Base-by-base conservation (phyloP, 2,329 filamentous ascomycete genomes). In the Geosmithia flava region DNA sequence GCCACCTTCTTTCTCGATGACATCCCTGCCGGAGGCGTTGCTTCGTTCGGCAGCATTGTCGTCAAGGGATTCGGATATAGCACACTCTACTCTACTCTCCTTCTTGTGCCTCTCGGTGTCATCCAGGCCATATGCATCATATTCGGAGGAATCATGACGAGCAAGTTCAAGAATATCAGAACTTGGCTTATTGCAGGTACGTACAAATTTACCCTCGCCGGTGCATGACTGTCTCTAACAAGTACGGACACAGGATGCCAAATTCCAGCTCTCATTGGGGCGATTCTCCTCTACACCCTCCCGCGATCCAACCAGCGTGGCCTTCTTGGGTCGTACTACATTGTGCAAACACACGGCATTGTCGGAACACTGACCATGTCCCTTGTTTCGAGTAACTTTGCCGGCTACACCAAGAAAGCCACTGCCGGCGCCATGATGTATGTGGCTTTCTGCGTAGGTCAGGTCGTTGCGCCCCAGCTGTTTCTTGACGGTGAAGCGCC, bases 341-440 rank as follows among this genome's bases (percentile, higher is more conserved):
- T 55, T n/a, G 47, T 53, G 30, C 42, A 52, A 45, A 56, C 54
- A 3, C 55, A 58, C 47, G 52, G 50, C 7, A 54, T 56, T 42
- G 53, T 53, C 16, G 49, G 47, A 2, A 52, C 53, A 20, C 20
- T 50, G 40, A 42, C 45, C n/a, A 42, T 50, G 42, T 50, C 47
- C 4, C 19, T 51, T 6, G 47, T 49, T n/a, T 33, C 50, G 2
- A 45, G 57, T 41, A 60, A 60, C 54, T 65, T 72, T 17, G 70
- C 70, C 0, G 71, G 71, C 2, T 72, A 72, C 51, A 76, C 68
- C 37, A 75, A 70, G 62, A 75, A 70, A 57, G 72, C 67, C 17
- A 74, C 68, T 1, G 67, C 72, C 39, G 69, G 69, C 3, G 70
- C 70, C 1, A 47, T 72, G 11, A 67, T 70, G 47, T 55, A 73